Conservation (phyloP, 768 basidiomycete genomes). For the Lentinula edodes region DNA sequence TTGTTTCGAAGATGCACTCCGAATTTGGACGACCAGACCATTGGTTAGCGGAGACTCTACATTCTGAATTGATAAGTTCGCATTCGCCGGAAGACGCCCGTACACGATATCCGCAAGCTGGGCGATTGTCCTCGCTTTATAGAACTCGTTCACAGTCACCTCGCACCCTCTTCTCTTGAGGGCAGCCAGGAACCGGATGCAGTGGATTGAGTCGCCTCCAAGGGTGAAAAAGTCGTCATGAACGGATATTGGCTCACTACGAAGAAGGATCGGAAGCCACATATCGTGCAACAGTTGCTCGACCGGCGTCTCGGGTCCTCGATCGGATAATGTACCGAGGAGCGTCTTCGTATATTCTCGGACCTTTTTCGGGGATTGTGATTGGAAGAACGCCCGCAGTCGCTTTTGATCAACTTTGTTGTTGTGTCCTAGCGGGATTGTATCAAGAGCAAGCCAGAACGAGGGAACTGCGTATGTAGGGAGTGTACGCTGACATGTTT, state of each 20-base stretch:
- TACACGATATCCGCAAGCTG: neutral
- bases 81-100: neutral
- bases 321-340: neutral
- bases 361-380: neutral
- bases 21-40: neutral
- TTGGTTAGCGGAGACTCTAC: neutral
- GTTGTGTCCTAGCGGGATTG: neutral
- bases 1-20: neutral
- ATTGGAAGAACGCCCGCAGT: neutral
- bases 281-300: neutral
- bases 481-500: neutral
- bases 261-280: neutral
- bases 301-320: neutral
- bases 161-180: conserved; percentile 2
- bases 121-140: neutral
- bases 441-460: neutral
- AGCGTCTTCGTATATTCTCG: neutral
- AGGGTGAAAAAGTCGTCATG: conserved; percentile 2
- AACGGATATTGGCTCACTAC: neutral
- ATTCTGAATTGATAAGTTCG: neutral
- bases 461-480: neutral
- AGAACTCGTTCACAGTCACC: neutral
- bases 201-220: conserved; percentile 4
- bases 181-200: neutral
- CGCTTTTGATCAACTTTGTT: neutral